Evolutionary conservation across 345 rosid genomes (phyloP), one percentile per base, ranked within the genome.

Genomic region (Litchi chinensis): DNA sequence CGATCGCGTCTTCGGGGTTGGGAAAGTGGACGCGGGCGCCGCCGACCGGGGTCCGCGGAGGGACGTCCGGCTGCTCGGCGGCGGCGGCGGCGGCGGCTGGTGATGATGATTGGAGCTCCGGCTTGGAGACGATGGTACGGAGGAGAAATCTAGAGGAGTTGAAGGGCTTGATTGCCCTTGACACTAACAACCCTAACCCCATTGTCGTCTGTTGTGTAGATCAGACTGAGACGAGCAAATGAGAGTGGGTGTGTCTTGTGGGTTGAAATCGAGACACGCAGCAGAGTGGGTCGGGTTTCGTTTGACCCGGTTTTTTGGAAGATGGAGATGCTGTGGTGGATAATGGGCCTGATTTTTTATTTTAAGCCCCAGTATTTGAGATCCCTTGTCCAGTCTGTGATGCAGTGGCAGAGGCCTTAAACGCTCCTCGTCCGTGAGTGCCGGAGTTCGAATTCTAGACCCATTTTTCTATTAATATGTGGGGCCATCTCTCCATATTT

Each of bases 1-100:
- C 99, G 87, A 94, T 93, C 67, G 98, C 98, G 46, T 96, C 99
- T 12, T 93, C 99, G 0, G 98, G 98, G 19, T 89, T 93, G 6
- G 92, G 65, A 81, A 96, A 90, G 77, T 93, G 93, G 74, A 96
- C 84, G 0, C 93, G 89, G 15, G 98, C 98, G n/a, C 97, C 98
- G 8, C 78, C 98, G 1, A 96, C 84, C 3, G 99, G 98, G 32
- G 74, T 86, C 78, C 90, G 86, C 6, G 85, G 89, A 4, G 94
- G 89, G 16, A 86, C 80, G 79, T 86, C 88, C 39, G 90, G 90
- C 4, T 32, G 37, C 4, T 83, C 72, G 24, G 91, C 88, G 6
- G 87, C 91, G 16, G 96, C 88, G 16, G 96, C 88, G 37, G 87
- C 88, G 5, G 91, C 82, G 0, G 97, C 83, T 10, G 89, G 82